A percentile compares a stretch with the other conserved stretches of the same genome.
phyloP scores from a whole-genome alignment of 352 stramenopile species.

The Globisporangium recalcitrans region DNA sequence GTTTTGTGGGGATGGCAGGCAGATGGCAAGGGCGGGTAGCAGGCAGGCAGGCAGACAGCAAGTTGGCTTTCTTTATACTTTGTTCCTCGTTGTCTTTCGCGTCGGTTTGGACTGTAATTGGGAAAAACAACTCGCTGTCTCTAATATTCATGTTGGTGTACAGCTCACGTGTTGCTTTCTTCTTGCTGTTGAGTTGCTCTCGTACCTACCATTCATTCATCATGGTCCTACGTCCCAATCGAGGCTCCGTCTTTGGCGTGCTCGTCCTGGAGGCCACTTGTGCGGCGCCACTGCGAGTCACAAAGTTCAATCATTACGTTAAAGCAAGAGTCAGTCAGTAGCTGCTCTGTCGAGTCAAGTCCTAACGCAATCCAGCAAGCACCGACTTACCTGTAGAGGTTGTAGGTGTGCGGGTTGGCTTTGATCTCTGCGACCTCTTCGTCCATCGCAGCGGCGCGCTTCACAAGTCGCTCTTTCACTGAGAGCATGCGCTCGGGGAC shows the following conservation, averaged over 20 bases:
- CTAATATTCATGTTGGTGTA: conserved; percentile 17
- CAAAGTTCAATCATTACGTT: background rate
- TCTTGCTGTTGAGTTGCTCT: background rate
- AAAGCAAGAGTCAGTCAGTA: background rate
- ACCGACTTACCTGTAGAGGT: conserved; percentile 44
- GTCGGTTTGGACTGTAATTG: background rate
- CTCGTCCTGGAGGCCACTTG: background rate
- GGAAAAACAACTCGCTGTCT: conserved; percentile 11
- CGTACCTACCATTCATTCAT: background rate
- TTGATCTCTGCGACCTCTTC: conserved; percentile 52
- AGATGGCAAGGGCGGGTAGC: background rate
- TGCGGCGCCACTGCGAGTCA: conserved; percentile 7
- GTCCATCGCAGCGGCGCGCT: conserved; percentile 38
- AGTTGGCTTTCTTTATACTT: background rate
- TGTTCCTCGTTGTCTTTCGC: background rate
- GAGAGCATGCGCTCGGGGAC: conserved; percentile 54
- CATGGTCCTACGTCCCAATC: background rate
- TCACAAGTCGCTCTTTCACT: conserved; percentile 59
- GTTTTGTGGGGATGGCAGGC: conserved; percentile 6
- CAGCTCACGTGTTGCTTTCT: background rate
- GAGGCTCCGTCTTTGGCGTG: conserved; percentile 3
- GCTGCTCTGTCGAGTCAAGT: too few species aligned
- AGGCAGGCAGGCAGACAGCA: background rate
- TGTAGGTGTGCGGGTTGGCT: conserved; percentile 54
- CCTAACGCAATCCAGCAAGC: background rate